A percentile compares a stretch with the other conserved stretches of the same genome.
These are phyloP conservation scores for Cercospora sojina DNA, from an alignment of 2,329 filamentous ascomycete species.

Conservation along the genomic window DNA sequence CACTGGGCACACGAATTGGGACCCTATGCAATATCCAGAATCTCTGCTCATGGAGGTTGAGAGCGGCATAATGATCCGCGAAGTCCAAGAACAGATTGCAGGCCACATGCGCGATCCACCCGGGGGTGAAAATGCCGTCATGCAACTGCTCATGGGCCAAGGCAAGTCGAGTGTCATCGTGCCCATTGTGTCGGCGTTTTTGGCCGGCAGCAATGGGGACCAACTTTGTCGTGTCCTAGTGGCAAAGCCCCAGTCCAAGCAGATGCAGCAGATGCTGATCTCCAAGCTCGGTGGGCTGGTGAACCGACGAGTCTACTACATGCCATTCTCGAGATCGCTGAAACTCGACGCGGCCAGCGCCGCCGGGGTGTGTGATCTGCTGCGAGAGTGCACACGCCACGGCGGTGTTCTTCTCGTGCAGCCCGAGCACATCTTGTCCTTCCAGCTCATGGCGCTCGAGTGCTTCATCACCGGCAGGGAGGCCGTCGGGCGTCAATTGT, in stretches of 20 bases:
- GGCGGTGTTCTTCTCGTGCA: slow-evolving; percentile 59
- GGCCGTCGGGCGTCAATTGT: slow-evolving; percentile 42
- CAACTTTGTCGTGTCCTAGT: slow-evolving; percentile 57
- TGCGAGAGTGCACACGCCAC: slow-evolving; percentile 43
- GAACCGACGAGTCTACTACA: slow-evolving; percentile 53
- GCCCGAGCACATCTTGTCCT: slow-evolving; percentile 65
- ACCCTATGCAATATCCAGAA: slow-evolving; percentile 55
- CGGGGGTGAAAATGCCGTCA: slow-evolving; percentile 53
- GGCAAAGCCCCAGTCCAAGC: slow-evolving; percentile 56
- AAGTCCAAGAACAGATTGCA: slow-evolving; percentile 63
- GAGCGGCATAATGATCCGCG: slow-evolving; percentile 60
- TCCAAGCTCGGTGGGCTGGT: slow-evolving; percentile 56
- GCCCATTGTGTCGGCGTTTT: slow-evolving; percentile 57
- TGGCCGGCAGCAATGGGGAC: slow-evolving; percentile 38
- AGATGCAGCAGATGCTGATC: slow-evolving; percentile 59
- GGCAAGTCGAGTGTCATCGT: slow-evolving; percentile 70
- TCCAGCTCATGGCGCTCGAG: slow-evolving; percentile 62
- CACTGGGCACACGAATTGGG: slow-evolving; percentile 57
- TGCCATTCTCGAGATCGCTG: slow-evolving; percentile 59
- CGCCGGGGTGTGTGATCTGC: slow-evolving; percentile 40
- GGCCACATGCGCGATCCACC: slow-evolving; percentile 57
- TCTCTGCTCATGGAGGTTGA: slow-evolving; percentile 69
- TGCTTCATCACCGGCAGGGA: slow-evolving; percentile 53
- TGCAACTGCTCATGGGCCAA: slow-evolving; percentile 72
- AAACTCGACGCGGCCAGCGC: slow-evolving; percentile 38